Evolutionary conservation across 768 basidiomycete genomes (phyloP), one percentile per base, ranked within the genome.

Genomic region (Suillus decipiens): DNA sequence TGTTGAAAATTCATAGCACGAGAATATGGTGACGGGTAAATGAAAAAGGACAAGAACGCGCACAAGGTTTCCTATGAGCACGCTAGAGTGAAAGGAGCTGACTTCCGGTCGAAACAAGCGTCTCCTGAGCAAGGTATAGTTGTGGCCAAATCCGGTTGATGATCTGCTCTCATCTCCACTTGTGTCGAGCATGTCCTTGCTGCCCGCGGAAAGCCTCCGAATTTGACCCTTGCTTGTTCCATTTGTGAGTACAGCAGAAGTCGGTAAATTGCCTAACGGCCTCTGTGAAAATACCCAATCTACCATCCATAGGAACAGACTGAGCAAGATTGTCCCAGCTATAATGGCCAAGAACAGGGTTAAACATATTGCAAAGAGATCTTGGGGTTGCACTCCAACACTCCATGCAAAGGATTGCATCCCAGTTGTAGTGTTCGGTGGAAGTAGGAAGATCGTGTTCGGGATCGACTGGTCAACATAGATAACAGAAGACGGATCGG

Each of bases 1-100:
- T 8, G 78, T 79, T 19, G 84, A 81, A 57, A 76, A 72, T 62
- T 76, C 72, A 75, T 94, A 98, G 64, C 86, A 88, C 3, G 95
- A 92, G 76, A 96, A 96, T 59, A 94, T 85, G 41, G 95, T 96
- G 63, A 99, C 84, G 8, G 96, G 96, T 22, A 98, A 86, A 76
- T 99, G 96, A 78, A 99, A 99, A 39, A 96, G 80, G 43, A 97
- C 82, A 48, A 99, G 85, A 62, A 98, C 80, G 64, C 96, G 91
- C 63, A 96, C 88, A 63, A 98, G 86, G 75, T 97, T 98, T 51
- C 96, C 96, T 67, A 92, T 88, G 60, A 94, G 78, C 58, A 93
- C 85, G 67, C 85, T 90, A 19, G 87, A 84, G 72, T 95, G 93
- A 76, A 95, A 92, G 19, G 90, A 89, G 57, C 86, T 87, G 64